Evolutionary conservation across 2,329 filamentous ascomycete genomes (phyloP), one percentile per base, ranked within the genome.

Genomic region (Knoxdaviesia capensis): DNA sequence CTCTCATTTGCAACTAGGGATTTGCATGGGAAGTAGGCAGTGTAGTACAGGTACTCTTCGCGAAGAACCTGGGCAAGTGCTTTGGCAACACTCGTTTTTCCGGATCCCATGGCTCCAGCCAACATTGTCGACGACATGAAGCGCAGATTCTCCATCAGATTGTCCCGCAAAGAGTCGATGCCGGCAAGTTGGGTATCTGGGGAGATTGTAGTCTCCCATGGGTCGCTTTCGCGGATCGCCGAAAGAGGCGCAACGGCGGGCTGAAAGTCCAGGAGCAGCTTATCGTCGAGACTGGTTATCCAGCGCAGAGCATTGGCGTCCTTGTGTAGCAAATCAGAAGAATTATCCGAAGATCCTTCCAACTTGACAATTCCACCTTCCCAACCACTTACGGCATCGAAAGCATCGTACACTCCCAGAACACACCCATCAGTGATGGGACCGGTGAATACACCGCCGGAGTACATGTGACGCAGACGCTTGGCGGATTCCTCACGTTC

Each of bases 1-100:
- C 79, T 92, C 56, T 98, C 90, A 46, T 96, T 87, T 1, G 81
- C 94, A 31, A 94, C 79, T 4, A 94, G 66, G 47, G 82, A 87
- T 31, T 82, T 74, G 51, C 88, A 96, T 0, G 85, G 73, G 48
- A 93, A 86, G 58, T 93, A 94, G 5, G 79, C 76, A 1, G 80
- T 80, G 54, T 92, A 80, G 54, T 83, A 94, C 0, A 94, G 64
- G 41, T 74, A 71, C 38, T 85, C 75, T 42, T 69, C 69, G 29
- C 80, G 74, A 42, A 98, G 63, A 36, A 69, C 71, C 53, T 83
- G 75, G 1, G 80, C 84, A 31, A 96, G 61, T 30, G 84, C 65
- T 47, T 82, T 80, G 4, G 82, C 74, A 31, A 94, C 71, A 0
- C 77, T 77, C 3, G 84, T 86, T 61, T 98, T 98, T 30, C 90